Conservation (phyloP, 805 yeast genomes). For the Myxozyma nipponensis region DNA sequence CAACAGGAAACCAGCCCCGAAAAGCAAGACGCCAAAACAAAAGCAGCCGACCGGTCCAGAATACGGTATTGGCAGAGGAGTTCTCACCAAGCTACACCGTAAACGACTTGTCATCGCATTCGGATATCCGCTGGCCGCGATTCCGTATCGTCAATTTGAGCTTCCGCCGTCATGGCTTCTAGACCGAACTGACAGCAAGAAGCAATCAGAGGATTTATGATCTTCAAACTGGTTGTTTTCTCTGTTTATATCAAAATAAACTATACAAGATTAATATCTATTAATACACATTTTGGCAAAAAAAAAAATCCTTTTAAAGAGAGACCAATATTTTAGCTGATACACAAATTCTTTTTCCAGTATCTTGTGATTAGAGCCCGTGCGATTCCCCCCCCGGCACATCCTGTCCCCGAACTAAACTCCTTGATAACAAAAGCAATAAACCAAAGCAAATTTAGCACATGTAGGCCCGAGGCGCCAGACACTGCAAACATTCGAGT, state of each 20-base stretch:
- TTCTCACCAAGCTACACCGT: neutral
- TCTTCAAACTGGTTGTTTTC: too few relatives aligned
- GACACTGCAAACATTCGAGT: slow-evolving; percentile 25
- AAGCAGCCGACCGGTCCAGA: neutral
- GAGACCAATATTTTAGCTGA: neutral
- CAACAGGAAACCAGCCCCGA: neutral
- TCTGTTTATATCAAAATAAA: neutral
- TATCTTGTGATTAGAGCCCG: too few relatives aligned
- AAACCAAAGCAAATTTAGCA: neutral
- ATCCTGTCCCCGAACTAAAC: too few relatives aligned
- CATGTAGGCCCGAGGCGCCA: slow-evolving; percentile 11
- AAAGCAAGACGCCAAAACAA: neutral
- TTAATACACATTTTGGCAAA: neutral
- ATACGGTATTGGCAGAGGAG: neutral
- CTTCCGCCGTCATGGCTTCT: slow-evolving; percentile 13
- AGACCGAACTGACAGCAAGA: neutral
- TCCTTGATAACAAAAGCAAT: too few relatives aligned
- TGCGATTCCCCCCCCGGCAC: too few relatives aligned
- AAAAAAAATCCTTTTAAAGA: neutral
- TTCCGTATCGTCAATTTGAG: slow-evolving; percentile 12
- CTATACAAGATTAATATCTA: too few relatives aligned
- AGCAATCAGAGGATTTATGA: too few relatives aligned
- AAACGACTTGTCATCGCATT: slow-evolving; percentile 6
- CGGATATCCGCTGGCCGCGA: slow-evolving; percentile 20
- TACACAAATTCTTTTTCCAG: neutral